These are phyloP conservation scores for Suillus bovinus DNA, from an alignment of 768 basidiomycete species.

Conservation along the genomic window DNA sequence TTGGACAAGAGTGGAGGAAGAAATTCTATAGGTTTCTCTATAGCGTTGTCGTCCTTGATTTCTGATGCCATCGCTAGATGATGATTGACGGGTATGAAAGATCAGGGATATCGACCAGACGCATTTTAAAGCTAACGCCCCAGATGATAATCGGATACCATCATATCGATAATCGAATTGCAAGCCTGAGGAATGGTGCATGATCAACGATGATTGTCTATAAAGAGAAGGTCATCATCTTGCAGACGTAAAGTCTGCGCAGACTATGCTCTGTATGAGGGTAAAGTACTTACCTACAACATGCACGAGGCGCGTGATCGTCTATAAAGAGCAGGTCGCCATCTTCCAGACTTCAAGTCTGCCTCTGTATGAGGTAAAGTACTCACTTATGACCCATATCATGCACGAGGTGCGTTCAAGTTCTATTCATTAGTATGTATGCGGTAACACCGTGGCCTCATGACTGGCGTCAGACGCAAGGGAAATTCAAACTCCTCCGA, in stretches of 20 bases:
- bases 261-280: neutral
- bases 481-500: too few relatives aligned
- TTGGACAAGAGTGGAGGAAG: neutral
- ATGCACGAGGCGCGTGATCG: too few relatives aligned
- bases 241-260: neutral
- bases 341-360: too few relatives aligned
- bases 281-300: conserved; percentile 9
- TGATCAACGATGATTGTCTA: neutral
- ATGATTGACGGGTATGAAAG: neutral
- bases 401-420: too few relatives aligned
- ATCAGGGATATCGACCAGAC: neutral
- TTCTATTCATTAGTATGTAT: too few relatives aligned
- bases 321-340: too few relatives aligned
- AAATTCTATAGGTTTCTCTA: neutral
- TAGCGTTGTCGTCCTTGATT: neutral
- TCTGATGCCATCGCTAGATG: neutral
- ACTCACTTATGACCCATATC: too few relatives aligned
- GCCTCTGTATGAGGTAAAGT: too few relatives aligned
- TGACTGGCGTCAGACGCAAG: too few relatives aligned
- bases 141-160: neutral
- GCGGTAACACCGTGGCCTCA: too few relatives aligned
- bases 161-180: neutral
- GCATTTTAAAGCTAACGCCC: neutral
- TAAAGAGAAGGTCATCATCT: neutral
- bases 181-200: too few relatives aligned